Evolutionary conservation across 768 basidiomycete genomes (phyloP).

Genomic region (Leccinum obscurum): DNA sequence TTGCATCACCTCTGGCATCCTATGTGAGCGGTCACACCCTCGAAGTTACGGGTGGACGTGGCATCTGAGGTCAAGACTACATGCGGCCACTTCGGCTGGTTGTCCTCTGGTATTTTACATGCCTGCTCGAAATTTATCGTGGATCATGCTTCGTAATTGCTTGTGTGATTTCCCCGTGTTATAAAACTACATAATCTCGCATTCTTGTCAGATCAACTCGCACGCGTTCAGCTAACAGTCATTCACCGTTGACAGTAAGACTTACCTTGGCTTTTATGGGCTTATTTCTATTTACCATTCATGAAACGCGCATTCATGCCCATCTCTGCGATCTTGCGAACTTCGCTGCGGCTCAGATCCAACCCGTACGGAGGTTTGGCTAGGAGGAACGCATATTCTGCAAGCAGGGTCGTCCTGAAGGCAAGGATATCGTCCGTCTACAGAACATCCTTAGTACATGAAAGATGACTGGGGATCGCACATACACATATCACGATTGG

Average conservation of each 20-base stretch:
- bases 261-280: not conserved
- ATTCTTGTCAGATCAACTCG: not conserved
- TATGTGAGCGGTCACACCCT: constrained; percentile 84
- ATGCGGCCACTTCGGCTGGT: not conserved
- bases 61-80: constrained; percentile 46
- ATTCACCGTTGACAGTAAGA: not conserved
- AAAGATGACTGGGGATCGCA: not conserved
- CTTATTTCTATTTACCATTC: not conserved
- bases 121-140: not conserved
- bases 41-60: constrained; percentile 80
- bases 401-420: constrained; percentile 71
- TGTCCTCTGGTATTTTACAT: not conserved
- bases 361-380: constrained; percentile 72
- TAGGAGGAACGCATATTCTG: constrained; percentile 78
- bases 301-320: constrained; percentile 47
- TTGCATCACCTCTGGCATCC: constrained; percentile 74
- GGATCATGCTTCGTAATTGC: not conserved
- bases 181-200: not conserved
- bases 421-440: constrained; percentile 84
- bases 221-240: not conserved
- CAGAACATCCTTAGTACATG: not conserved
- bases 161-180: not conserved
- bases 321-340: constrained; percentile 57
- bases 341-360: constrained; percentile 59
- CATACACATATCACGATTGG: constrained; percentile 76